Conservation (phyloP, 441 rosid genomes). For the Jatropha multifida region DNA sequence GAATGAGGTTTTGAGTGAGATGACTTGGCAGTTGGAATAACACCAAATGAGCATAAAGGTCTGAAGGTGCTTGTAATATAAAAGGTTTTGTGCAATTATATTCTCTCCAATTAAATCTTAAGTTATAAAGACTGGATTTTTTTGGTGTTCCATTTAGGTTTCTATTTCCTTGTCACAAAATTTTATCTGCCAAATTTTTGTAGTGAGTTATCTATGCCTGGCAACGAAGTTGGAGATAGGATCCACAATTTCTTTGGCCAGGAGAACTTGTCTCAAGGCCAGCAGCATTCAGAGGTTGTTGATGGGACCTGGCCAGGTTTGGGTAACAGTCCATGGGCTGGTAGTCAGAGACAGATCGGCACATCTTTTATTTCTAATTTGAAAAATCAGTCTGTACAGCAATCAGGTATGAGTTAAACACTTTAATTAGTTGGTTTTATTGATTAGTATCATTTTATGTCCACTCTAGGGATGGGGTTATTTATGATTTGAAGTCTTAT, state of each 20-base stretch:
- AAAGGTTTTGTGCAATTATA: constrained; percentile 1
- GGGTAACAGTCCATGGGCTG: constrained; percentile 53
- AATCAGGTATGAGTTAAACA: constrained; percentile 52
- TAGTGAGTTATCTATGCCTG: constrained; percentile 79
- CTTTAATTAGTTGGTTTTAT: not conserved
- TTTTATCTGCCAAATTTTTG: constrained; percentile 28
- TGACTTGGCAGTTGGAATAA: constrained; percentile 24
- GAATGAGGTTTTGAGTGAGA: constrained; percentile 23
- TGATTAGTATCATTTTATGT: constrained; percentile 3
- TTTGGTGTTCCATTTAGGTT: constrained; percentile 22
- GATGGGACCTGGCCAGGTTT: constrained; percentile 64
- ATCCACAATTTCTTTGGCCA: constrained; percentile 83
- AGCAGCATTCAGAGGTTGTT: constrained; percentile 56
- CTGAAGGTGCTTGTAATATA: constrained; percentile 19
- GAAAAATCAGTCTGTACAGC: constrained; percentile 56
- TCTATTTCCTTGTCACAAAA: constrained; percentile 26
- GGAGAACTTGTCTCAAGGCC: constrained; percentile 66
- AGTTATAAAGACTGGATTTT: constrained; percentile 17
- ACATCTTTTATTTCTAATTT: constrained; percentile 46
- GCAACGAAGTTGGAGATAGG: constrained; percentile 91
- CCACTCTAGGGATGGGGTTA: constrained; percentile 8
- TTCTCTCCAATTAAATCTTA: constrained; percentile 12
- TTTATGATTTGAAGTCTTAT: constrained; percentile 16
- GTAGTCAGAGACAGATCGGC: constrained; percentile 63
- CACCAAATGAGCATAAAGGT: constrained; percentile 33